Evolutionary conservation across 2,329 filamentous ascomycete species (phyloP), one percentile per base, ranked within the genome.

Genomic region (Parastagonospora avenae): DNA sequence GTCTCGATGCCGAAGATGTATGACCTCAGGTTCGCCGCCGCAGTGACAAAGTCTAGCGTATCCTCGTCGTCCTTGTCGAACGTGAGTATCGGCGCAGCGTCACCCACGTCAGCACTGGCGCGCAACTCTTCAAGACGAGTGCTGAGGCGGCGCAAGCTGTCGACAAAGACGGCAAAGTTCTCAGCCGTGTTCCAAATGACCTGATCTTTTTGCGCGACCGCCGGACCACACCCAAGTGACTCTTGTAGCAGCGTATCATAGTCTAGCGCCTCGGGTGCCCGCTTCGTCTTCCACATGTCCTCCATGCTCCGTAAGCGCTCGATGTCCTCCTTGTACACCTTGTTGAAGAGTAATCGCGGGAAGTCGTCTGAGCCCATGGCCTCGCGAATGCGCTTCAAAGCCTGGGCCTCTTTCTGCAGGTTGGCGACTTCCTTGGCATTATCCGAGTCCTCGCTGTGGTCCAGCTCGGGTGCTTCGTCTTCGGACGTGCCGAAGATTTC

Each of bases 21-120:
- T 1, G 93, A 94, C 38, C 94, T 85, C 19, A 99, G 84, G 66
- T 99, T 99, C 28, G 93, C 91, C 61, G 89, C 91, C 0, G 94
- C 86, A 1, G 92, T 85, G 6, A 99, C 94, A 71, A 99, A 97
- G 68, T 99, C 92, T 7, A 99, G 81, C 0, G 93, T 97, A 68
- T 97, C 93, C 31, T 88, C 85, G 66, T 99, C 94, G 70, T 99
- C 94, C 77, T 99, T 99, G 79, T 99, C 94, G 67, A 99, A 99
- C 2, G 84, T 85, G 44, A 99, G 87, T 28, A 87, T 82, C 2
- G 89, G 85, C 10, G 71, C 61, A 4, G 75, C 64, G 48, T 74
- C 70, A 54, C 71, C 64, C 12, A 82, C 79, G 11, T 83, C 78
- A 1, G 77, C 79, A 0, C 79, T 78, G 2, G 78, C 74, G 70